These are phyloP conservation scores for Lachnellula occidentalis DNA, from an alignment of 2,329 filamentous ascomycete genomes.

Conservation along the genomic window DNA sequence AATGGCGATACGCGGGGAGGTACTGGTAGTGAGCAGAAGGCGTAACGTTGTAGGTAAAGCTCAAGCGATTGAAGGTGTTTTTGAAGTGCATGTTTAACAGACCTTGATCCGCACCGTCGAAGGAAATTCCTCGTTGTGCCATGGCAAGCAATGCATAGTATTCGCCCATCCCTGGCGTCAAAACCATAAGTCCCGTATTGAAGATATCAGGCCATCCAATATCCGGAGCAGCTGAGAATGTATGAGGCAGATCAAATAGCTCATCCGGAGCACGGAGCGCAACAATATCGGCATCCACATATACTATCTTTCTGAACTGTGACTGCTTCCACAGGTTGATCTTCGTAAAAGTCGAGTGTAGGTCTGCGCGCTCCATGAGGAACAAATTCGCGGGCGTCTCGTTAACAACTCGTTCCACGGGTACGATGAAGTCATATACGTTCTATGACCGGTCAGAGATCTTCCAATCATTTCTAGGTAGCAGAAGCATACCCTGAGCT, in stretches of 20 bases:
- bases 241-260: conserved; percentile 63
- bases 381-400: conserved; percentile 73
- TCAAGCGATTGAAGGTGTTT: conserved; percentile 76
- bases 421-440: conserved; percentile 83
- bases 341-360: conserved; percentile 93
- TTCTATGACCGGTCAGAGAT: conserved; percentile 43
- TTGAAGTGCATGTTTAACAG: conserved; percentile 92
- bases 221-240: conserved; percentile 75
- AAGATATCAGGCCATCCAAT: conserved; percentile 98
- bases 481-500: conserved; percentile 61
- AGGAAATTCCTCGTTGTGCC: conserved; percentile 82
- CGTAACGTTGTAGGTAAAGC: conserved; percentile 96
- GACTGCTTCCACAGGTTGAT: conserved; percentile 88
- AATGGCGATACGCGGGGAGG: conserved; percentile 88
- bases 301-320: conserved; percentile 88
- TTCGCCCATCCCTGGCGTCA: conserved; percentile 80
- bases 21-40: conserved; percentile 97
- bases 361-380: conserved; percentile 85
- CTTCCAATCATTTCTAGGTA: background rate
- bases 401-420: conserved; percentile 75
- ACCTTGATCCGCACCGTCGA: conserved; percentile 95
- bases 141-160: conserved; percentile 81
- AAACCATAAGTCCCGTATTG: conserved; percentile 95
- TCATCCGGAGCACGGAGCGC: conserved; percentile 87
- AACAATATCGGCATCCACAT: conserved; percentile 92